Conservation (phyloP, 1,284 basidiomycete species). For the Xerocomus nothofagi region DNA sequence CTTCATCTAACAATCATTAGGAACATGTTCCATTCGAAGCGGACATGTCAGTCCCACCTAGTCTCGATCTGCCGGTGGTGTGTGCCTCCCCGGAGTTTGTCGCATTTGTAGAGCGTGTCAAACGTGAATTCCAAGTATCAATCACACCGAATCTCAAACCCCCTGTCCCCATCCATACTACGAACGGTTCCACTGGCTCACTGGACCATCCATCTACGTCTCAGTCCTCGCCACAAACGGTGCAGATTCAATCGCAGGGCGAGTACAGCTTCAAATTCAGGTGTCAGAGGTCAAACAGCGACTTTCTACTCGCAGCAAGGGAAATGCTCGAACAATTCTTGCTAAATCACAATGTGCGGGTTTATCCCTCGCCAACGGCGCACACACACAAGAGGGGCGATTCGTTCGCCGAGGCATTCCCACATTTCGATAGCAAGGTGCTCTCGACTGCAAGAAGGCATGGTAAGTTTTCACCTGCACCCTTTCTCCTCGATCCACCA, state of each 20-base stretch:
- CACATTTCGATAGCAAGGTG: conserved; percentile 95
- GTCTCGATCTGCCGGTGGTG: conserved; percentile 73
- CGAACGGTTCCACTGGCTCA: conserved; percentile 33
- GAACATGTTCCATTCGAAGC: conserved; percentile 98
- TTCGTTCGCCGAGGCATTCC: conserved; percentile 93
- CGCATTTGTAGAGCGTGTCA: conserved; percentile 84
- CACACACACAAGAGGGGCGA: conserved; percentile 82
- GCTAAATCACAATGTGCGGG: conserved; percentile 77
- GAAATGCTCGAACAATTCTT: conserved; percentile 95
- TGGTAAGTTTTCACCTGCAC: conserved; percentile 42
- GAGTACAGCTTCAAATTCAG: conserved; percentile 95
- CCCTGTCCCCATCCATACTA: conserved; percentile 34
- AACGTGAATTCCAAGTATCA: conserved; percentile 91
- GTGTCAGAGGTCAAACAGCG: conserved; percentile 91
- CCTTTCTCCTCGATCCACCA: conserved; percentile 4
- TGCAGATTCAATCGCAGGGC: conserved; percentile 48
- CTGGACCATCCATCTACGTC: conserved; percentile 29
- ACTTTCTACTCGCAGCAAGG: conserved; percentile 86
- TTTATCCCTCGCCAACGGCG: conserved; percentile 72
- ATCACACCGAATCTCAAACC: conserved; percentile 76
- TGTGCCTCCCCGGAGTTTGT: conserved; percentile 80
- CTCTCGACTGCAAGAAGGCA: conserved; percentile 75
- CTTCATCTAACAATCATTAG: conserved; percentile 42
- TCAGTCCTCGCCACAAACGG: conserved; percentile 31
- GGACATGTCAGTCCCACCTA: conserved; percentile 89